phyloP scores from a whole-genome alignment of 2,329 filamentous ascomycete genomes.

The Xylariaceae sp. region DNA sequence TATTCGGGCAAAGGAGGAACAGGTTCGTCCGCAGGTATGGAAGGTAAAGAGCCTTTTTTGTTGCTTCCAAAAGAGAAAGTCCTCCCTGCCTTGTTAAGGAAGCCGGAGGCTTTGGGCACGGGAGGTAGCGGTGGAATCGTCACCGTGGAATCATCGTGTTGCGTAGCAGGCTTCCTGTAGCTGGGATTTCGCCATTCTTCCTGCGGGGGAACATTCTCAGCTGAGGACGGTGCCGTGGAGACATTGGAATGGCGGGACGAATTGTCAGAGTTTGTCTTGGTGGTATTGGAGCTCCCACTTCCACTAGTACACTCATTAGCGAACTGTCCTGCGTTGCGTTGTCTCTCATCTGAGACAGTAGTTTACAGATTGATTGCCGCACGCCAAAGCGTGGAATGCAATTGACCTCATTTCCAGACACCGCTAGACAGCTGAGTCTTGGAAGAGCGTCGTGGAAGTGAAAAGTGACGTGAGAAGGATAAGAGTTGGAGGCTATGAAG shows the following conservation, averaged over 20 bases:
- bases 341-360: slow-evolving; percentile 20
- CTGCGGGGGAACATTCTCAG: slow-evolving; percentile 37
- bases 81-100: slow-evolving; percentile 53
- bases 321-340: not conserved
- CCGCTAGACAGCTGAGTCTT: not conserved
- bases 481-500: slow-evolving; percentile 5
- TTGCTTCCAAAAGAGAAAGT: slow-evolving; percentile 58
- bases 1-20: slow-evolving; percentile 36
- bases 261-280: slow-evolving; percentile 56
- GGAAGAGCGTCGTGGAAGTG: not conserved
- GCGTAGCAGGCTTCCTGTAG: slow-evolving; percentile 36
- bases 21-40: slow-evolving; percentile 35
- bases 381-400: not conserved
- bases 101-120: slow-evolving; percentile 47
- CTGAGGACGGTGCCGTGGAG: slow-evolving; percentile 58
- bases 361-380: not conserved
- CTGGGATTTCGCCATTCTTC: slow-evolving; percentile 38
- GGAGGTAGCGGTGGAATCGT: slow-evolving; percentile 32
- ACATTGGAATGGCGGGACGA: slow-evolving; percentile 60
- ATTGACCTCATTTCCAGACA: not conserved
- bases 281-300: slow-evolving; percentile 59
- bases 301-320: slow-evolving; percentile 36
- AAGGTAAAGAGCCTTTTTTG: slow-evolving; percentile 43
- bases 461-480: not conserved
- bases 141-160: slow-evolving; percentile 31